A percentile compares a stretch with the other conserved stretches of the same genome.
phyloP scores from a whole-genome alignment of 495 filamentous ascomycete species.

The Talaromyces nanjingensis region DNA sequence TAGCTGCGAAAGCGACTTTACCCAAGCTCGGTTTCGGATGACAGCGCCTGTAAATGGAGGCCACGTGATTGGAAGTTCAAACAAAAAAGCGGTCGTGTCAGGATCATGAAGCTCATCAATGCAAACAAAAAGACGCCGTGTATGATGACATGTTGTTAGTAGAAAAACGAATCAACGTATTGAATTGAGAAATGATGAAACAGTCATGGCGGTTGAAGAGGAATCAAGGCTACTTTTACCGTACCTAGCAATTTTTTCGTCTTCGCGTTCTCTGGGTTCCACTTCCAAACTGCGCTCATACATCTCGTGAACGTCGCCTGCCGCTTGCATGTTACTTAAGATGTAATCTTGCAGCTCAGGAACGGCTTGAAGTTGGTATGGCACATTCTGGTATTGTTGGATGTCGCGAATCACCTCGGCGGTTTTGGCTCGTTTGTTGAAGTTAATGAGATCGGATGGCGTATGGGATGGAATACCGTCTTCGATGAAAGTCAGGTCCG shows the following conservation, averaged over 20 bases:
- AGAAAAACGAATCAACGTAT: conserved; percentile 24
- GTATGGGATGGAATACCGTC: conserved; percentile 95
- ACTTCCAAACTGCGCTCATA: conserved; percentile 90
- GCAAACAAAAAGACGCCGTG: neutral
- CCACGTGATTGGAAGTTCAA: neutral
- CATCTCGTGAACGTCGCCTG: conserved; percentile 97
- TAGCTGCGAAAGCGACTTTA: neutral
- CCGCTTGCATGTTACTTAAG: conserved; percentile 84
- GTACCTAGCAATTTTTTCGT: conserved; percentile 87
- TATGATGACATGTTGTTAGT: conserved; percentile 5
- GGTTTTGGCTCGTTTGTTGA: conserved; percentile 94
- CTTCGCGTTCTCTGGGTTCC: conserved; percentile 91
- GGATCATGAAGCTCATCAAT: neutral
- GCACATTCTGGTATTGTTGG: conserved; percentile 95
- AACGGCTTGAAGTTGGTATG: conserved; percentile 83
- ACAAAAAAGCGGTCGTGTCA: neutral
- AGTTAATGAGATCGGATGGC: conserved; percentile 94
- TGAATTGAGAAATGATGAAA: conserved; percentile 28
- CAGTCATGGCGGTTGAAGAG: conserved; percentile 21
- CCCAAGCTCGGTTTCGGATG: neutral
- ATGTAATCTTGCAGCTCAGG: conserved; percentile 96
- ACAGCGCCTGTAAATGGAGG: neutral
- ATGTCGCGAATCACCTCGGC: conserved; percentile 97
- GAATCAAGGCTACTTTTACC: conserved; percentile 32
- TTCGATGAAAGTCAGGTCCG: conserved; percentile 97